phyloP scores from a whole-genome alignment of 2,329 filamentous ascomycete species.

The Nemania sp. region DNA sequence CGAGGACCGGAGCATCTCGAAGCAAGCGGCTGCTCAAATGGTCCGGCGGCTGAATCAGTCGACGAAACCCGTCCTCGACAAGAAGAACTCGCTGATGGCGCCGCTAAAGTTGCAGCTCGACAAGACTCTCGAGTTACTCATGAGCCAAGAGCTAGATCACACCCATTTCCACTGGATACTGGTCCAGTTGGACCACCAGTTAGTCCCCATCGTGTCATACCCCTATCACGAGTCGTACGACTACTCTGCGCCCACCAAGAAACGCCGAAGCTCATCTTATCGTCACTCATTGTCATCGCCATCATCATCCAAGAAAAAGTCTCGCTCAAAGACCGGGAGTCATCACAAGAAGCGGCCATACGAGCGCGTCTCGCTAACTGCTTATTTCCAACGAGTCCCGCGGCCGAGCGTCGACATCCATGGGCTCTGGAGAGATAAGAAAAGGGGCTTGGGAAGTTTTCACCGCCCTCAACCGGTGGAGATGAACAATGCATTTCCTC shows the following conservation, averaged over 20 bases:
- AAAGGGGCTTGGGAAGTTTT: neutral
- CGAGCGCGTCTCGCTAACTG: conserved; percentile 49
- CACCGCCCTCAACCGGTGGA: neutral
- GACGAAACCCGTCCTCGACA: conserved; percentile 43
- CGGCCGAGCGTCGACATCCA: conserved; percentile 39
- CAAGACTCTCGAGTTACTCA: conserved; percentile 43
- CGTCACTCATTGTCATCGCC: neutral
- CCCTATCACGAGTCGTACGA: neutral
- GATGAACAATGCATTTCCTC: neutral
- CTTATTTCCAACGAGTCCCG: conserved; percentile 52
- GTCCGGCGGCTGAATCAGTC: conserved; percentile 46
- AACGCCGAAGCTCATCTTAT: conserved; percentile 13
- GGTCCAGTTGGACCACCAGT: conserved; percentile 50
- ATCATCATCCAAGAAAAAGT: conserved; percentile 6
- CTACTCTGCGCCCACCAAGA: neutral
- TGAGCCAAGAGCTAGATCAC: conserved; percentile 42
- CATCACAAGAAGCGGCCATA: conserved; percentile 38
- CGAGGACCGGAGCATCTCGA: conserved; percentile 45
- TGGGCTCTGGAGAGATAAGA: conserved; percentile 31
- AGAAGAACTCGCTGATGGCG: conserved; percentile 44
- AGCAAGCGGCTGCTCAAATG: conserved; percentile 43
- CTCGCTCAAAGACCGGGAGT: conserved; percentile 21
- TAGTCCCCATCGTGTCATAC: conserved; percentile 38
- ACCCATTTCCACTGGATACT: conserved; percentile 47
- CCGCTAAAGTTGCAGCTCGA: conserved; percentile 51